A percentile compares a stretch with the other conserved stretches of the same genome.
phyloP scores from a whole-genome alignment of 1,284 basidiomycete species.

The Ceratobasidium theobromae region DNA sequence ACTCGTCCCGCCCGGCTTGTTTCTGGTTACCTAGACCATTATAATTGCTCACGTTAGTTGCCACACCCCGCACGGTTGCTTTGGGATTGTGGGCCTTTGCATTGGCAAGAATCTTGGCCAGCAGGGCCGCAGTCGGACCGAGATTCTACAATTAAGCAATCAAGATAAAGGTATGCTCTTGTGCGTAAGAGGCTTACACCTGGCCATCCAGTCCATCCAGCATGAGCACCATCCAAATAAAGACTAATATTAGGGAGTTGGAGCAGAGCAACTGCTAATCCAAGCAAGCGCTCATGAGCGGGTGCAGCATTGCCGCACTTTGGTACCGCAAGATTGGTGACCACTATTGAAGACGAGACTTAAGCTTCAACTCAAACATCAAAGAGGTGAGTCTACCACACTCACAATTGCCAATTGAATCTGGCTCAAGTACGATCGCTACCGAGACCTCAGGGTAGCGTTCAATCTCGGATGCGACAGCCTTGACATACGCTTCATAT shows the following conservation, averaged over 20 bases:
- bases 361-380: not conserved
- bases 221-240: conserved; percentile 34
- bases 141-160: conserved; percentile 23
- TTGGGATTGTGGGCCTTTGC: conserved; percentile 30
- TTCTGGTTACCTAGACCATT: conserved; percentile 35
- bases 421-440: conserved; percentile 34
- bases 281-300: conserved; percentile 31
- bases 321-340: conserved; percentile 34
- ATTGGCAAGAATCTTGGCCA: conserved; percentile 25
- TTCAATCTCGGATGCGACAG: conserved; percentile 31
- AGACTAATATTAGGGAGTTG: conserved; percentile 32
- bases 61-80: conserved; percentile 31
- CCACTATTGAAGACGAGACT: conserved; percentile 13
- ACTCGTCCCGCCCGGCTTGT: conserved; percentile 33
- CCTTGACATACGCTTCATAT: conserved; percentile 34
- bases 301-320: conserved; percentile 36
- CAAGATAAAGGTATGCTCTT: not conserved
- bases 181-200: conserved; percentile 14
- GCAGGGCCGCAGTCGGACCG: conserved; percentile 32
- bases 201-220: conserved; percentile 35
- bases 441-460: conserved; percentile 35
- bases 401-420: conserved; percentile 36
- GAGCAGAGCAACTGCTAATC: conserved; percentile 23
- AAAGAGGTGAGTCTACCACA: not conserved
- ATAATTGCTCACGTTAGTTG: conserved; percentile 32